Evolutionary conservation across 2,329 filamentous ascomycete genomes (phyloP), one percentile per base, ranked within the genome.

Genomic region (Alternaria burnsii): DNA sequence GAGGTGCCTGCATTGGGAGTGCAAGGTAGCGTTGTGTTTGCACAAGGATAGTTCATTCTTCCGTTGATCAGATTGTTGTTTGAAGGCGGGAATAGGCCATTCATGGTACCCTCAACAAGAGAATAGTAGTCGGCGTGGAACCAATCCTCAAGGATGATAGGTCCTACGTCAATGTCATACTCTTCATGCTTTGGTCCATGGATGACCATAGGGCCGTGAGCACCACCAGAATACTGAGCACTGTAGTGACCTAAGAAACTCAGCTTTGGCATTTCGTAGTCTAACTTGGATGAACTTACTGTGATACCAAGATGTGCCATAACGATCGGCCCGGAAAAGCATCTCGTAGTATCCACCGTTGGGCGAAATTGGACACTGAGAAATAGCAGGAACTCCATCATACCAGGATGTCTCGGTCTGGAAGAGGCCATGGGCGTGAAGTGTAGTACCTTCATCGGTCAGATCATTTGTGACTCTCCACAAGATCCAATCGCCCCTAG

Each of bases 91-190:
- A 71, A 67, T n/a, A 42, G 59, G 4, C 62, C 72, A 24, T 67
- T 62, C 64, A 70, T 73, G n/a, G 67, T 72, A 12, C 65, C 66
- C 11, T 74, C 69, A 41, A 77, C 71, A 20, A 76, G 59, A n/a
- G 69, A 66, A 58, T 66, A 72, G 61, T 74, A 70, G 41, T 69
- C 67, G 26, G 61, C 60, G 59, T 82, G 80, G 51, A 68, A 78
- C 79, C 79, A 81, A 59, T 82, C 80, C 7, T 73, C 74, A 26
- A 82, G 59, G 18, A 80, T 51, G 38, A 81, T 65, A 6, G 77
- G 78, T 3, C 80, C 80, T 18, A 79, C 61, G 61, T 82, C 80
- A 7, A 71, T 71, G 51, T 82, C 80, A 59, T 80, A 82, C 7
- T 76, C 61, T 20, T 67, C 67, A 30, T 72, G 67, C 16, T 71